These are phyloP conservation scores for Torulaspora delbrueckii DNA, from an alignment of 805 yeast genomes.

Conservation along the genomic window DNA sequence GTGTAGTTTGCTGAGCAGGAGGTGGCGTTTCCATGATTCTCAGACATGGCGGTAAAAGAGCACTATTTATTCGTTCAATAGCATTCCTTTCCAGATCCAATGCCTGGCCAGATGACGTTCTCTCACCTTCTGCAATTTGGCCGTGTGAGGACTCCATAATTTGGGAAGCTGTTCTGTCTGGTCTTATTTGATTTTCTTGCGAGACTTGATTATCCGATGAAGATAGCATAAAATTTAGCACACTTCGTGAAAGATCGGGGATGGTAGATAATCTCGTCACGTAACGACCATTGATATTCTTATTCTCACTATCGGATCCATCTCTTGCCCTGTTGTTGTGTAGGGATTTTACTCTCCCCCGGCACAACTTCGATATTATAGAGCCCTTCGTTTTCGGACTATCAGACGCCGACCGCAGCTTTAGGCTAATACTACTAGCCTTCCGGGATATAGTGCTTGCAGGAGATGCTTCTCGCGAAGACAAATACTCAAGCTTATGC, in stretches of 20 bases:
- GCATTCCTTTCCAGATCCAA: slow-evolving; percentile 29
- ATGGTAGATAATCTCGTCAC: slow-evolving; percentile 32
- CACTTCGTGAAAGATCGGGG: slow-evolving; percentile 29
- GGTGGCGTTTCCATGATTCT: slow-evolving; percentile 9
- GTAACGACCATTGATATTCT: slow-evolving; percentile 14
- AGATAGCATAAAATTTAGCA: slow-evolving; percentile 15
- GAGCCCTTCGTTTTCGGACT: slow-evolving; percentile 6
- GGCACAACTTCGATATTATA: slow-evolving; percentile 3
- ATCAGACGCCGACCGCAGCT: slow-evolving; percentile 3
- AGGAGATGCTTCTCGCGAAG: slow-evolving; percentile 5
- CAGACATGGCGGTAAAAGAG: slow-evolving; percentile 31
- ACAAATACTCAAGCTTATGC: slow-evolving; percentile 17
- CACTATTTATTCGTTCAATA: slow-evolving; percentile 30
- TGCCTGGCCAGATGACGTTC: slow-evolving; percentile 10
- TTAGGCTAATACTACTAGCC: slow-evolving; percentile 6
- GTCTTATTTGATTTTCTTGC: background rate
- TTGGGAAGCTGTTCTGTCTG: slow-evolving; percentile 1
- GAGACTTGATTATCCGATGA: slow-evolving; percentile 5
- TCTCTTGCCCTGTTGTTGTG: background rate
- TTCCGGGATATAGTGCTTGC: slow-evolving; percentile 1
- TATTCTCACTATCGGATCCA: background rate
- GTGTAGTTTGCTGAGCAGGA: slow-evolving; percentile 1
- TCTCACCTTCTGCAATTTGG: slow-evolving; percentile 5
- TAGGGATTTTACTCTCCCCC: background rate
- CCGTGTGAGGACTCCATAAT: slow-evolving; percentile 7